A percentile compares a stretch with the other conserved stretches of the same genome.
Conservation (phyloP, 2,329 filamentous ascomycete species). For the Colletotrichum viniferum region DNA sequence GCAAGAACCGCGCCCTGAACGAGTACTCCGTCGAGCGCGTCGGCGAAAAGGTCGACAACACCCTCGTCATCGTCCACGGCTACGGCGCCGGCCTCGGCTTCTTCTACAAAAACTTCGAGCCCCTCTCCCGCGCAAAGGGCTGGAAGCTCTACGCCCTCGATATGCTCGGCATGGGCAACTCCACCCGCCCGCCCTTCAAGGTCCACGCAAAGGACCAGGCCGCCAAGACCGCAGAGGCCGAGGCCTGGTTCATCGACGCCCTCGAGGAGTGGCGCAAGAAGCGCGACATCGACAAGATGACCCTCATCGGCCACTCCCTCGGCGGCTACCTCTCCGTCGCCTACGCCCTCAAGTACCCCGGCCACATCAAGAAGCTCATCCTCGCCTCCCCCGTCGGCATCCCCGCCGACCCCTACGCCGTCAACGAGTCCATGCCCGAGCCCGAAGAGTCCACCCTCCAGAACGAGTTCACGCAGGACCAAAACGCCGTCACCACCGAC, state of each 20-base stretch:
- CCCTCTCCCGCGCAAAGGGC: constrained; percentile 75
- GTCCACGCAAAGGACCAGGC: constrained; percentile 82
- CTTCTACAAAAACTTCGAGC: constrained; percentile 98
- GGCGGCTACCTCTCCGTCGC: constrained; percentile 95
- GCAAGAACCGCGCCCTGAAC: constrained; percentile 87
- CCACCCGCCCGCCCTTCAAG: constrained; percentile 54
- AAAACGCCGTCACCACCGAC: constrained; percentile 55
- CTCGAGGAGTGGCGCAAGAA: constrained; percentile 94
- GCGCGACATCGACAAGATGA: constrained; percentile 90
- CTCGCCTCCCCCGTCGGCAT: constrained; percentile 93
- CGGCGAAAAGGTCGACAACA: constrained; percentile 80
- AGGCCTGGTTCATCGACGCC: constrained; percentile 95
- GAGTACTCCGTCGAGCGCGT: constrained; percentile 90
- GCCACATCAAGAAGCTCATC: constrained; percentile 93
- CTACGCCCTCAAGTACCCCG: constrained; percentile 96
- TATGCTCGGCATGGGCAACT: constrained; percentile 36
- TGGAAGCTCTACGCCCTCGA: constrained; percentile 82
- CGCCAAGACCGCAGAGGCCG: constrained; percentile 84
- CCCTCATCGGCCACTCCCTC: constrained; percentile 88
- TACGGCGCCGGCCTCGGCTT: constrained; percentile 96
- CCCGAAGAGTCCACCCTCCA: constrained; percentile 73
- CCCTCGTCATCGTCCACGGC: constrained; percentile 93
- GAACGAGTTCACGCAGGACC: constrained; percentile 81
- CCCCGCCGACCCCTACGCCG: constrained; percentile 90
- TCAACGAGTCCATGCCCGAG: constrained; percentile 80